Evolutionary conservation across 495 filamentous ascomycete species (phyloP).

Genomic region (Talaromyces nanjingensis): DNA sequence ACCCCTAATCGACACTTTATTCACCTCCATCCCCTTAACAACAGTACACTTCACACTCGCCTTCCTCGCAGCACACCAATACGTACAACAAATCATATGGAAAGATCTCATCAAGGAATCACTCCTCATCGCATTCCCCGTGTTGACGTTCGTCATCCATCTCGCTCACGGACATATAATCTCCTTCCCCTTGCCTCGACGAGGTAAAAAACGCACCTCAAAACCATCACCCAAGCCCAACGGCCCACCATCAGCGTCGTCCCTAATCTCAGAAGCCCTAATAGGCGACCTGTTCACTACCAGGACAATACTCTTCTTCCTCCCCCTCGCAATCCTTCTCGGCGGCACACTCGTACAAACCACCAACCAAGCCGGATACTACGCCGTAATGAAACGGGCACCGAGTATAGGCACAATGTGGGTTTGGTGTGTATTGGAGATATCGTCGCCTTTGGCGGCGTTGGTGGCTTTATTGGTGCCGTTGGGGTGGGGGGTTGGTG

Average conservation of each 20-base stretch:
- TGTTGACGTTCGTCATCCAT: slow-evolving; percentile 37
- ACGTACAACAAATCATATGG: slow-evolving; percentile 62
- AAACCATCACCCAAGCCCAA: not conserved
- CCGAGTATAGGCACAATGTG: slow-evolving; percentile 85
- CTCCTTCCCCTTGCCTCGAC: slow-evolving; percentile 16
- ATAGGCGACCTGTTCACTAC: slow-evolving; percentile 9
- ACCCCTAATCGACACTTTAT: slow-evolving; percentile 39
- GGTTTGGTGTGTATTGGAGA: slow-evolving; percentile 90
- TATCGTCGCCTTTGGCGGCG: slow-evolving; percentile 59
- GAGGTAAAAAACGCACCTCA: not conserved
- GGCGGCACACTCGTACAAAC: slow-evolving; percentile 76
- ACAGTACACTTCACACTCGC: slow-evolving; percentile 85
- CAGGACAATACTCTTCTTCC: slow-evolving; percentile 26
- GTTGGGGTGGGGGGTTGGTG: slow-evolving; percentile 56
- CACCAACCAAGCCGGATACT: slow-evolving; percentile 71
- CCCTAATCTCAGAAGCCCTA: not conserved
- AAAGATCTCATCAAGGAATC: slow-evolving; percentile 43
- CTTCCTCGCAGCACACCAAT: slow-evolving; percentile 88
- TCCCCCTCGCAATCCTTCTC: slow-evolving; percentile 50
- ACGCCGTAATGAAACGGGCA: slow-evolving; percentile 85
- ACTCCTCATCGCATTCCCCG: slow-evolving; percentile 27
- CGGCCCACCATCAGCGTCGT: not conserved
- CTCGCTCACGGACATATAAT: slow-evolving; percentile 41
- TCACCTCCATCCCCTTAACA: slow-evolving; percentile 57
- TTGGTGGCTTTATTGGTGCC: slow-evolving; percentile 47